phyloP scores from a whole-genome alignment of 2,329 filamentous ascomycete species.

The Albifimbria verrucaria region DNA sequence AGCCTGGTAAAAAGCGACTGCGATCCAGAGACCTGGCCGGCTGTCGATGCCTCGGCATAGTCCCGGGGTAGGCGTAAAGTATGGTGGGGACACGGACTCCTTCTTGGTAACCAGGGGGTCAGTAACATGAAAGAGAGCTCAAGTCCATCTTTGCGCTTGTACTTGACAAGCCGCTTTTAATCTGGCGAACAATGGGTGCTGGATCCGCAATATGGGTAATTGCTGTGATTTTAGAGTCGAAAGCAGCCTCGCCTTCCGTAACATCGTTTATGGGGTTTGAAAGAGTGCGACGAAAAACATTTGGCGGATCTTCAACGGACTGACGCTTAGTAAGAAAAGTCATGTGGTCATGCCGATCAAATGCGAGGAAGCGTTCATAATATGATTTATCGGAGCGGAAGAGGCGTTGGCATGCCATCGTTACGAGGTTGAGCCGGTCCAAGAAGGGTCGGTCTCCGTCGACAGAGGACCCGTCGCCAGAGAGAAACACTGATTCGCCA shows the following conservation, averaged over 20 bases:
- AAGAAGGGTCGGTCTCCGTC: not conserved
- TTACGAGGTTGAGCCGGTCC: not conserved
- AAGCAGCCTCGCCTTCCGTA: not conserved
- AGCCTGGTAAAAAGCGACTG: not conserved
- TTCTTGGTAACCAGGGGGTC: not conserved
- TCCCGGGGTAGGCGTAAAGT: not conserved
- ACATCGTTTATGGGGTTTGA: not conserved
- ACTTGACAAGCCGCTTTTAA: not conserved
- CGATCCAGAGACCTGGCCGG: not conserved
- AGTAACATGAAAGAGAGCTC: not conserved
- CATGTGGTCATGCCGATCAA: not conserved
- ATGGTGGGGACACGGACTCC: not conserved
- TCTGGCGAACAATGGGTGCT: not conserved
- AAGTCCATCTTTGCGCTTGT: not conserved
- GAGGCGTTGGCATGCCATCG: not conserved
- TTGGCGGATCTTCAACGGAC: not conserved
- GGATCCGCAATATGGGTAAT: not conserved
- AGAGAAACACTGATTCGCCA: not conserved
- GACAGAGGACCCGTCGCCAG: not conserved
- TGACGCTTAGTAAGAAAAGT: not conserved
- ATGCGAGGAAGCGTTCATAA: not conserved
- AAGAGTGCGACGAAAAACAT: not conserved
- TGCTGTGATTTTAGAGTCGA: not conserved
- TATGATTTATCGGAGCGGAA: not conserved
- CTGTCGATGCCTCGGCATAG: not conserved